A percentile compares a stretch with the other conserved stretches of the same genome.
These are phyloP conservation scores for Stylosanthes scabra DNA, from an alignment of 331 rosid species.

Conservation along the genomic window DNA sequence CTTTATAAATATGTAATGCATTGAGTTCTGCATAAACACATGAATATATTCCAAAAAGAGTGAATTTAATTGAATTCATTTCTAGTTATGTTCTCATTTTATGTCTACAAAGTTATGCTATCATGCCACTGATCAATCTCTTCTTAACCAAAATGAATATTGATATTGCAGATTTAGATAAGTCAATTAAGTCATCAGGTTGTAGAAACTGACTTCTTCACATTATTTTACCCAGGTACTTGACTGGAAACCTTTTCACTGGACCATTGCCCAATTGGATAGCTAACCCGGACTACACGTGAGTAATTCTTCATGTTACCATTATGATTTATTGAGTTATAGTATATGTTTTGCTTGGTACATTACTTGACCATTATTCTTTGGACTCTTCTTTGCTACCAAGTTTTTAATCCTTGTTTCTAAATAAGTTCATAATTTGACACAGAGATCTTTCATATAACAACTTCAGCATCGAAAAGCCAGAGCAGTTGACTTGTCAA, in stretches of 20 bases:
- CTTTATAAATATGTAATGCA: conserved; percentile 1
- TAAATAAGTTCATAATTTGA: conserved; percentile 18
- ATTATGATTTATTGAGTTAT: conserved; percentile 10
- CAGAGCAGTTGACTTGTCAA: conserved; percentile 49
- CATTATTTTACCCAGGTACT: conserved; percentile 51
- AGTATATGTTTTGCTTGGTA: not conserved
- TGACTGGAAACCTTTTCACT: conserved; percentile 69
- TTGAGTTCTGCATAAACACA: not conserved
- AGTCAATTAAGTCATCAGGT: not conserved
- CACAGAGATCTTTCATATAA: conserved; percentile 81
- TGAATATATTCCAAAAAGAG: not conserved
- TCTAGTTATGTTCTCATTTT: not conserved
- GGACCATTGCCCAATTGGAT: conserved; percentile 68
- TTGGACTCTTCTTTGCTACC: not conserved
- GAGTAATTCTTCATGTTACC: conserved; percentile 45
- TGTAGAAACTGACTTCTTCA: conserved; percentile 28
- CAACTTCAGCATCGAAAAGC: conserved; percentile 43
- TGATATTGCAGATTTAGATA: not conserved
- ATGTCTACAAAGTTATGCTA: not conserved
- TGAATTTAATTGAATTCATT: not conserved
- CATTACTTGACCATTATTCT: not conserved
- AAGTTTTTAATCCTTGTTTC: conserved; percentile 23
- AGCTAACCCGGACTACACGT: conserved; percentile 44
- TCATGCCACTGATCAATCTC: not conserved
- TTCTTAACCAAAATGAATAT: not conserved